phyloP scores from a whole-genome alignment of 306 rosid species.

The Inga oerstediana region DNA sequence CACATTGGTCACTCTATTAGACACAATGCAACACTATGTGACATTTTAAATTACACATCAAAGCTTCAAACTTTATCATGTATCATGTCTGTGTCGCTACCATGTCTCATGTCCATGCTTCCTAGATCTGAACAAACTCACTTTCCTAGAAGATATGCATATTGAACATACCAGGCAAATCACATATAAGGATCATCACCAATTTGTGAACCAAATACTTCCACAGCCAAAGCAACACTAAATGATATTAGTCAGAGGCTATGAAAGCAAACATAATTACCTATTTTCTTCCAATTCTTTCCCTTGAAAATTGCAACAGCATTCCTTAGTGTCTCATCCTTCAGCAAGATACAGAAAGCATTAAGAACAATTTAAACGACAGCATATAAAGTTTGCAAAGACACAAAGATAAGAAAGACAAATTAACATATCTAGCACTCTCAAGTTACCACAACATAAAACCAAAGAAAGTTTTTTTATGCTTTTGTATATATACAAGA shows the following conservation, averaged over 20 bases:
- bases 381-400: neutral
- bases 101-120: neutral
- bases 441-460: constrained; percentile 7
- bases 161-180: constrained; percentile 9
- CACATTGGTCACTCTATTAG: neutral
- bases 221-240: constrained; percentile 13
- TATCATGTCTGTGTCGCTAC: neutral
- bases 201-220: constrained; percentile 22
- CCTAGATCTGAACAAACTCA: constrained; percentile 7
- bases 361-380: neutral
- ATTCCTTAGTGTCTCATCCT: constrained; percentile 96
- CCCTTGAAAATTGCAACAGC: constrained; percentile 90
- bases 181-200: constrained; percentile 16
- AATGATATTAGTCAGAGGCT: neutral
- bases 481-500: constrained; percentile 2
- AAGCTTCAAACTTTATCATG: neutral
- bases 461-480: neutral
- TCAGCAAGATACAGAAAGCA: constrained; percentile 33
- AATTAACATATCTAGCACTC: constrained; percentile 23
- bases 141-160: constrained; percentile 14
- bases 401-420: neutral
- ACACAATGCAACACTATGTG: neutral
- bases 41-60: neutral
- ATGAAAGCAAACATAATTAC: constrained; percentile 42
- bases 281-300: constrained; percentile 99